Evolutionary conservation across 768 basidiomycete species (phyloP).

Genomic region (Chiua virens): DNA sequence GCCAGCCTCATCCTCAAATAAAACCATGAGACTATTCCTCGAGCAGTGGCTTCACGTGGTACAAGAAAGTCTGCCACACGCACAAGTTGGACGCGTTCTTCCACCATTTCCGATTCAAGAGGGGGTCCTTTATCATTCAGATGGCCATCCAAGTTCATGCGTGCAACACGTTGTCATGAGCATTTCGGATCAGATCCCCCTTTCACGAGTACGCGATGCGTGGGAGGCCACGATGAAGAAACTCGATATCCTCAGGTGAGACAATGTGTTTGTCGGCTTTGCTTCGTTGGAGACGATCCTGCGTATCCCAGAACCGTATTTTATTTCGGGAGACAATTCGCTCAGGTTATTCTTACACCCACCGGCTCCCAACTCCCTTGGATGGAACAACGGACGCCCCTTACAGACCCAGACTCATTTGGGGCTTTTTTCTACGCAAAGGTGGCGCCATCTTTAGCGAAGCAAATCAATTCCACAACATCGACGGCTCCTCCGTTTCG

Average conservation of each 20-base stretch:
- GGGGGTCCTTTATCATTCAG: conserved; percentile 45
- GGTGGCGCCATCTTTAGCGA: conserved; percentile 19
- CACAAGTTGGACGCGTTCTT: conserved; percentile 25
- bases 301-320: conserved; percentile 29
- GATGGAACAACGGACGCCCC: conserved; percentile 8
- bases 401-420: conserved; percentile 17
- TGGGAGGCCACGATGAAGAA: conserved; percentile 34
- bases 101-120: conserved; percentile 49
- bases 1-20: not conserved
- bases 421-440: conserved; percentile 19
- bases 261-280: conserved; percentile 1
- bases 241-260: conserved; percentile 29
- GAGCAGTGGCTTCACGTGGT: conserved; percentile 16
- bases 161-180: conserved; percentile 45
- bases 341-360: conserved; percentile 28
- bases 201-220: conserved; percentile 28
- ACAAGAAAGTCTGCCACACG: not conserved
- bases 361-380: conserved; percentile 14
- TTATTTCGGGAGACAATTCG: conserved; percentile 27
- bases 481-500: conserved; percentile 19
- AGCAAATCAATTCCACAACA: conserved; percentile 24
- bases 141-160: conserved; percentile 38
- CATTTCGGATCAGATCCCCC: conserved; percentile 20
- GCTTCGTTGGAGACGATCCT: not conserved
- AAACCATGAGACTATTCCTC: conserved; percentile 14